phyloP scores from a whole-genome alignment of 345 rosid genomes.

The Fremontodendron californicum region DNA sequence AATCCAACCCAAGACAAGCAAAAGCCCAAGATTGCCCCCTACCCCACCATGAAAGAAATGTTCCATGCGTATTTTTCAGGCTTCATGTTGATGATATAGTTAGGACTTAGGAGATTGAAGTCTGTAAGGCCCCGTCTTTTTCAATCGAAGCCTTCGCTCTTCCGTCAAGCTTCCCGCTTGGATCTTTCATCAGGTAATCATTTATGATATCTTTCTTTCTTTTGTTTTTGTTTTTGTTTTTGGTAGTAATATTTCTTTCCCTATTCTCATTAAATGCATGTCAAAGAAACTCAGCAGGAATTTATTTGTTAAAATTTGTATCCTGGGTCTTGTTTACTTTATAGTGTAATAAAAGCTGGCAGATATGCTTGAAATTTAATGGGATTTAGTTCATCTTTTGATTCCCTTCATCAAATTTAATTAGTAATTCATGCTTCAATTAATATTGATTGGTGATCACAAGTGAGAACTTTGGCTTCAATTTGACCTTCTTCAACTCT shows the following conservation, averaged over 20 bases:
- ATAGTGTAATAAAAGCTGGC: background rate
- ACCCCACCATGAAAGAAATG: background rate
- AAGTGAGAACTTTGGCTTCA: background rate
- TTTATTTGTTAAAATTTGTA: background rate
- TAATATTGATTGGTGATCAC: background rate
- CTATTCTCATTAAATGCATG: too few species aligned
- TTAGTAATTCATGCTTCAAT: background rate
- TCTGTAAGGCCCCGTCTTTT: background rate
- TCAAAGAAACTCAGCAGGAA: background rate
- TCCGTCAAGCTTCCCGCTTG: background rate
- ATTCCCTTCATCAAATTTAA: background rate
- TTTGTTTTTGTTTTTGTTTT: background rate
- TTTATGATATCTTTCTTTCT: background rate
- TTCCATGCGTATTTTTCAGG: conserved; percentile 1
- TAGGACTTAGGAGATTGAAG: background rate
- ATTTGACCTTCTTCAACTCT: background rate
- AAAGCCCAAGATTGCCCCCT: background rate
- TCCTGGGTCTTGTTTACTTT: background rate
- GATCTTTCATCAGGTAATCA: conserved; percentile 4
- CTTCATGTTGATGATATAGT: background rate
- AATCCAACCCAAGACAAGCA: background rate
- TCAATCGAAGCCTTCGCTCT: background rate
- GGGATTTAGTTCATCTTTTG: background rate
- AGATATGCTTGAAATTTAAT: background rate
- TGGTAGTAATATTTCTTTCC: background rate